Base-by-base conservation (phyloP, 306 rosid species). In the Vachellia collinsii region DNA sequence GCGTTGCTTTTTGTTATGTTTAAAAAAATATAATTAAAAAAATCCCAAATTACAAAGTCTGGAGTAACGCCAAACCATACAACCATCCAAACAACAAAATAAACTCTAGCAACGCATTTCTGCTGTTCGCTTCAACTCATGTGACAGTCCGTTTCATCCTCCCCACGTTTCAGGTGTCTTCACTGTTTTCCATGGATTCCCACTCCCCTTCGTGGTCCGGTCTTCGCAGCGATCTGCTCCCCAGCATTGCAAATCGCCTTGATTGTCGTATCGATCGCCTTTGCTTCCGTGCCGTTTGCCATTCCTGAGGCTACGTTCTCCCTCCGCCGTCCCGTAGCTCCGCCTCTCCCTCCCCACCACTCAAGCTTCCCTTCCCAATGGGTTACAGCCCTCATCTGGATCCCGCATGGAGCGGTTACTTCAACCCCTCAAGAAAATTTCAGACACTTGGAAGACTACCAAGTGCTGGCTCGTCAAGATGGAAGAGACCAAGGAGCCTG, bases 331-430 rank as follows among this genome's bases (percentile, higher is more conserved):
- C 34, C 7, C 16, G 4, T 14, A 39, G 29, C 44, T 50, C 56
- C 17, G 14, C 10, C 3, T 4, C 68, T 34, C 56, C 56, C 3
- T 51, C 56, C 16, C 7, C 1, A 7, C 10, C 59, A 0, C 41
- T 76, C 11, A 8, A 25, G 17, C 70, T 76, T 76, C 79, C 71
- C 12, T 76, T 42, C 22, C 79, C 79, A 16, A 43, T 76, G 16
- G 42, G 58, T 29, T 44, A 29, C 63, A 20, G 19, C 12, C 29
- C 29, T 56, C 11, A 20, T 20, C 11, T 7, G 61, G 8, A 54
- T 17, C 23, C 23, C 23, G 4, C 1, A n/a, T 23, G 3, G 6
- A 4, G 12, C 20, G 63, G 63, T 20, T 8, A 8, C 12, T 56
- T 7, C 53, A 61, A 16, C 71, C 59, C 22, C 63, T 20, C 23